Conservation (phyloP, 768 basidiomycete genomes). For the Royoungia palumana region DNA sequence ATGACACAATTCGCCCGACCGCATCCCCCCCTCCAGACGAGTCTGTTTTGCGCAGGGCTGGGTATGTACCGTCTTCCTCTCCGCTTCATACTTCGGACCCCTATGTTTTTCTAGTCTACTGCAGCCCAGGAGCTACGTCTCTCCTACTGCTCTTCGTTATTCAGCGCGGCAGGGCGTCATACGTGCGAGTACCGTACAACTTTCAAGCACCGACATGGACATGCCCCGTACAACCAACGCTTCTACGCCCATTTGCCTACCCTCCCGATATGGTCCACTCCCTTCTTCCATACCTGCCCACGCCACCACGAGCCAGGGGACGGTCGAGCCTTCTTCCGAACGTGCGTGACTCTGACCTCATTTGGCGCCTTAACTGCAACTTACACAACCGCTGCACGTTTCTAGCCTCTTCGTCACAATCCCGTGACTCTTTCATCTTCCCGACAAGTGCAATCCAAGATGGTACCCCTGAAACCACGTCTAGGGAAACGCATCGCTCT, state of each 20-base stretch:
- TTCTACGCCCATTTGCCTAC: neutral
- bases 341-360: constrained; percentile 19
- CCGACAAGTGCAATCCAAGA: constrained; percentile 26
- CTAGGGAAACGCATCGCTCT: constrained; percentile 9
- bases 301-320: constrained; percentile 12
- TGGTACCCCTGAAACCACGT: constrained; percentile 24
- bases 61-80: constrained; percentile 37
- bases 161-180: constrained; percentile 48
- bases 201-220: constrained; percentile 48
- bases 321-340: constrained; percentile 21
- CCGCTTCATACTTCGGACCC: neutral
- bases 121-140: constrained; percentile 49
- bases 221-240: constrained; percentile 21
- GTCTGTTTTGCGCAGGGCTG: constrained; percentile 48
- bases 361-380: constrained; percentile 11
- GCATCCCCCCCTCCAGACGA: constrained; percentile 33
- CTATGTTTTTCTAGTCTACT: constrained; percentile 43
- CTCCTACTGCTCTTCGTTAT: constrained; percentile 23
- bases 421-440: constrained; percentile 40
- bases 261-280: neutral
- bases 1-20: constrained; percentile 11
- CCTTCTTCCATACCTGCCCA: constrained; percentile 5
- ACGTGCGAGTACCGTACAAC: constrained; percentile 60
- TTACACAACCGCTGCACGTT: constrained; percentile 18
- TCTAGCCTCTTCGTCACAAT: constrained; percentile 21